These are phyloP conservation scores for Teunomyces tritomae DNA, from an alignment of 805 yeast species.

Conservation along the genomic window DNA sequence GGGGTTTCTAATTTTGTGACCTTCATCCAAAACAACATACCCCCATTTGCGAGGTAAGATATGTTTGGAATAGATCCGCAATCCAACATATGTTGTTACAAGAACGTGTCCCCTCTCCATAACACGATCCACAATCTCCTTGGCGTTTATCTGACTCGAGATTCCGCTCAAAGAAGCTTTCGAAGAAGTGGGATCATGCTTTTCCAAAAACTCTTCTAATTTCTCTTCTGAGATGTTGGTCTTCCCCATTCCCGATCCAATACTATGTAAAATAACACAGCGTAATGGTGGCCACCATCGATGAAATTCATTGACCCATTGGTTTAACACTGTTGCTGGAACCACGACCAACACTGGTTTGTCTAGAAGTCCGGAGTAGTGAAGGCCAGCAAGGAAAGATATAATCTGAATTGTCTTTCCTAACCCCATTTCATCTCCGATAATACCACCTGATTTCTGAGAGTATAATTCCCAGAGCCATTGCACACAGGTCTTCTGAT, in stretches of 20 bases:
- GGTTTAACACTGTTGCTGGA: conserved; percentile 94
- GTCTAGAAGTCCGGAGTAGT: conserved; percentile 69
- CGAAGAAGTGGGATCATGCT: conserved; percentile 36
- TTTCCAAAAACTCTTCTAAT: conserved; percentile 50
- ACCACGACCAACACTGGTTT: conserved; percentile 87
- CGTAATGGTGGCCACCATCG: conserved; percentile 98
- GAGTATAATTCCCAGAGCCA: conserved; percentile 95
- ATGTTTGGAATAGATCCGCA: conserved; percentile 62
- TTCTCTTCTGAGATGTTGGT: conserved; percentile 36
- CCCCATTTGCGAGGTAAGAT: conserved; percentile 79
- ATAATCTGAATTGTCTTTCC: conserved; percentile 95
- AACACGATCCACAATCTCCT: conserved; percentile 54
- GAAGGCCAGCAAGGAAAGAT: conserved; percentile 86
- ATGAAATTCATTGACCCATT: conserved; percentile 96
- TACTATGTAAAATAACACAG: conserved; percentile 82
- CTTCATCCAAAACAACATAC: conserved; percentile 89
- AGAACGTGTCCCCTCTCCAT: conserved; percentile 73
- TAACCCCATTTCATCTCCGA: conserved; percentile 98
- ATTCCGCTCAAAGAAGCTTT: conserved; percentile 23
- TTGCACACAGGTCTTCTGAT: conserved; percentile 94
- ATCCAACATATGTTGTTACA: conserved; percentile 88
- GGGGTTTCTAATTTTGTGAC: conserved; percentile 95
- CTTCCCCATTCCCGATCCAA: conserved; percentile 76
- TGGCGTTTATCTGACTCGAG: conserved; percentile 38
- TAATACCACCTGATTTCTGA: conserved; percentile 90